Conservation (phyloP, 805 yeast genomes). For the Sugiyamaella boreocaroliniensis region DNA sequence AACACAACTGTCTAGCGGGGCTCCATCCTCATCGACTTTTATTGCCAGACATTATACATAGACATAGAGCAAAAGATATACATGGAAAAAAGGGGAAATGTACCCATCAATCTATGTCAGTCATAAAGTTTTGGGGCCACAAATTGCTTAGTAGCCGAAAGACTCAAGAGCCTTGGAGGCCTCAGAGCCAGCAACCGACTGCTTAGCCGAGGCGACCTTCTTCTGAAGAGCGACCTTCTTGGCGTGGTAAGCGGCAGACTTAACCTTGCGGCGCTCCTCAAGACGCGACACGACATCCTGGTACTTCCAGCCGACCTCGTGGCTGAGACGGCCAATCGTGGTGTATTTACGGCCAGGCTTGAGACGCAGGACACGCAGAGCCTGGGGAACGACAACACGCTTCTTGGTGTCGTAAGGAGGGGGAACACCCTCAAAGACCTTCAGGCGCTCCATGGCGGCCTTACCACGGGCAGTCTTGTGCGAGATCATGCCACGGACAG, state of each 20-base stretch:
- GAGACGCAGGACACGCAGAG: constrained; percentile 97
- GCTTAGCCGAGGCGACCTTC: constrained; percentile 83
- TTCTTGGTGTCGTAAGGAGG: constrained; percentile 99
- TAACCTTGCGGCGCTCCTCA: constrained; percentile 99
- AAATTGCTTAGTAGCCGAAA: constrained; percentile 79
- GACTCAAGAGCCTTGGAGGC: constrained; percentile 91
- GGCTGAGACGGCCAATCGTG: constrained; percentile 91
- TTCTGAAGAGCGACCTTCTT: constrained; percentile 94
- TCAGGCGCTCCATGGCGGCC: constrained; percentile 98
- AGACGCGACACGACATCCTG: constrained; percentile 94
- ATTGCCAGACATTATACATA: background rate
- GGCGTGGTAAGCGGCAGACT: constrained; percentile 98
- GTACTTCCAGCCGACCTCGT: constrained; percentile 99
- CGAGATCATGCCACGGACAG: constrained; percentile 98
- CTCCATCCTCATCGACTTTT: background rate
- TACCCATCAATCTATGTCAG: background rate
- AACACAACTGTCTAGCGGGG: background rate
- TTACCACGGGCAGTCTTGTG: constrained; percentile 99
- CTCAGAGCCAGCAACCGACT: constrained; percentile 82
- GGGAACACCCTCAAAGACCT: constrained; percentile 99
- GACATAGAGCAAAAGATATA: background rate
- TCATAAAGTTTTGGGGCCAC: background rate
- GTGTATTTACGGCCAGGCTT: constrained; percentile 99
- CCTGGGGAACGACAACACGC: constrained; percentile 99
- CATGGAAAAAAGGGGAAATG: background rate